A percentile compares a stretch with the other conserved stretches of the same genome.
Conservation (phyloP, 1,284 basidiomycete species). For the Ceratorhiza oryzae-sativae region DNA sequence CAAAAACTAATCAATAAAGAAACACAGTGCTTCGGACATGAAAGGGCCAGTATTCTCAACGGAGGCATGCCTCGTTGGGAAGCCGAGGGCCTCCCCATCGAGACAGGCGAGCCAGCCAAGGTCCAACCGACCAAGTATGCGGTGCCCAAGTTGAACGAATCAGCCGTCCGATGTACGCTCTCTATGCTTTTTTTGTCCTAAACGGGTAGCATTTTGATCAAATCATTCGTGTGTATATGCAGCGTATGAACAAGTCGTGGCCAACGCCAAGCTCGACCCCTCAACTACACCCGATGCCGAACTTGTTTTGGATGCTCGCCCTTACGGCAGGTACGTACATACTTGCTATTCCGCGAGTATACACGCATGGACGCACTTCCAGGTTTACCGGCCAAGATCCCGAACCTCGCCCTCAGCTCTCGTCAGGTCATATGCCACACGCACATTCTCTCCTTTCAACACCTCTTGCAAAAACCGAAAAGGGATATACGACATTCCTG, state of each 20-base stretch:
- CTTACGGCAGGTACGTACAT: constrained; percentile 69
- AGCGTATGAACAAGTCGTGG: constrained; percentile 86
- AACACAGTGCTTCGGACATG: constrained; percentile 75
- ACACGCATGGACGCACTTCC: background rate
- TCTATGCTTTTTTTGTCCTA: constrained; percentile 37
- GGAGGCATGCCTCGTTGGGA: constrained; percentile 90
- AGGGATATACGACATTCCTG: constrained; percentile 69
- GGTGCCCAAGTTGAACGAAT: constrained; percentile 59
- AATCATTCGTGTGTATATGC: constrained; percentile 37
- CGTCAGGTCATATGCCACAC: constrained; percentile 92
- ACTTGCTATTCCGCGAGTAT: background rate
- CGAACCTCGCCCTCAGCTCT: constrained; percentile 87
- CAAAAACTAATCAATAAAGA: background rate
- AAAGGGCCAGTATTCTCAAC: constrained; percentile 83
- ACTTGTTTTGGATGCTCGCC: constrained; percentile 87
- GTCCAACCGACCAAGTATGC: constrained; percentile 53
- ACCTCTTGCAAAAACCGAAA: constrained; percentile 68
- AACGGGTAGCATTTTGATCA: constrained; percentile 43
- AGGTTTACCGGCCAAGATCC: constrained; percentile 83
- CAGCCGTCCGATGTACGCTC: constrained; percentile 67
- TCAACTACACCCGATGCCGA: constrained; percentile 60
- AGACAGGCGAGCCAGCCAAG: constrained; percentile 53
- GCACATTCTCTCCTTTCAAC: constrained; percentile 84
- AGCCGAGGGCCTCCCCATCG: constrained; percentile 70
- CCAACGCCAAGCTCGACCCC: constrained; percentile 66